phyloP scores from a whole-genome alignment of 169 alveolate genomes.

The Hammondia hammondi region DNA sequence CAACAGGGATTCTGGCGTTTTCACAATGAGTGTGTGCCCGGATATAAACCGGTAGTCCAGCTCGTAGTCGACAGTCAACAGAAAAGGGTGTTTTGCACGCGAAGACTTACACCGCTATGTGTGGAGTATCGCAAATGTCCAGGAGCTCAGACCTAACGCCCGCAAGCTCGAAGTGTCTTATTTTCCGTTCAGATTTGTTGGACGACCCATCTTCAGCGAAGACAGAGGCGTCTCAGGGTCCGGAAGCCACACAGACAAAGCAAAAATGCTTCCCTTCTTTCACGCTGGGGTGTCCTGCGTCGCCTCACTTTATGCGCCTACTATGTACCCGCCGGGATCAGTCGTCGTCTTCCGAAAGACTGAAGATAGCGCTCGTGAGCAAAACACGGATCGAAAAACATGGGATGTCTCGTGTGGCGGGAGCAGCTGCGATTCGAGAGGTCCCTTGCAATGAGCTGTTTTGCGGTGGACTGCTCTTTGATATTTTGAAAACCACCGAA shows the following conservation, averaged over 20 bases:
- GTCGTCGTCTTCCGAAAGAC: slow-evolving; percentile 11
- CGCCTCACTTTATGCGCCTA: slow-evolving; percentile 50
- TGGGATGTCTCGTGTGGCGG: not conserved
- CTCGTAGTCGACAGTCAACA: no score
- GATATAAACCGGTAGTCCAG: no score
- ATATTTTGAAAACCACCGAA: no score
- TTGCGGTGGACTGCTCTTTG: no score
- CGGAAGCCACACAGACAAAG: slow-evolving; percentile 45
- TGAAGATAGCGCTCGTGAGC: not conserved
- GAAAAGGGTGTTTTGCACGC: no score
- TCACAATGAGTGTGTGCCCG: no score
- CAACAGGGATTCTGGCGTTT: no score
- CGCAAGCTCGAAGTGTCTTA: not conserved
- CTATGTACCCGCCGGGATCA: slow-evolving; percentile 39
- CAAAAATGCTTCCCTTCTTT: not conserved
- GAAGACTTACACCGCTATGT: no score
- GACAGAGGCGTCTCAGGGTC: not conserved
- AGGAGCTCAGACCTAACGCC: no score
- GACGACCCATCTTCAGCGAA: slow-evolving; percentile 33
- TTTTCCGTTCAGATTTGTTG: slow-evolving; percentile 26
- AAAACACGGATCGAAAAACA: no score
- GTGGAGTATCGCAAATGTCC: no score
- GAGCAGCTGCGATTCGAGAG: not conserved
- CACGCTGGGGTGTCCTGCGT: slow-evolving; percentile 39
- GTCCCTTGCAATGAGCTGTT: no score